These are phyloP conservation scores for Coprinopsis sp. DNA, from an alignment of 768 basidiomycete species.

Conservation along the genomic window DNA sequence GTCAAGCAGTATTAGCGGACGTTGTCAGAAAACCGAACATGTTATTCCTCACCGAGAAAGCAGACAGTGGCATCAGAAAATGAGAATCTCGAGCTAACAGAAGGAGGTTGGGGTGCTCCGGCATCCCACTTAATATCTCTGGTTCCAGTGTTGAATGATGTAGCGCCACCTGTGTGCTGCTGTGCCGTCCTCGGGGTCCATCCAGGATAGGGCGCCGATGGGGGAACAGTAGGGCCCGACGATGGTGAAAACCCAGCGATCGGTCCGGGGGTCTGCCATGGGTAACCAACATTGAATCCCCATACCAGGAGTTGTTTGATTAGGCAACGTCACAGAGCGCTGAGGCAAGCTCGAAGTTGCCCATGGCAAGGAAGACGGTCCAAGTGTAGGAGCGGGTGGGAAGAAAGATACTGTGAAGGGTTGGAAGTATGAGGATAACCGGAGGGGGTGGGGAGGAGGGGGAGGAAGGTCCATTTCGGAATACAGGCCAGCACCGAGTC, in stretches of 20 bases:
- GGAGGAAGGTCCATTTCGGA: background rate
- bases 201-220: no score
- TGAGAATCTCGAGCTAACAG: constrained; percentile 4
- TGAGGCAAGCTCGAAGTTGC: constrained; percentile 2
- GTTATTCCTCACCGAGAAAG: constrained; percentile 5
- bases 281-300: background rate
- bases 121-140: no score
- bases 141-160: no score
- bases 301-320: background rate
- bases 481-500: no score
- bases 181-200: background rate
- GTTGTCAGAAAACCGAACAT: background rate
- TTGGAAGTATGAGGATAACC: no score
- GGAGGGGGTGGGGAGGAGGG: background rate
- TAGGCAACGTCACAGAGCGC: background rate
- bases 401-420: background rate
- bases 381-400: background rate
- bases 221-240: background rate
- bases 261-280: background rate
- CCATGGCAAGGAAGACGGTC: background rate
- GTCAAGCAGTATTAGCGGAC: background rate
- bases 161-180: no score
- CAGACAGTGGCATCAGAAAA: constrained; percentile 6
- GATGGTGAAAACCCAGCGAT: background rate
- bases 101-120: background rate